Evolutionary conservation across 129 eudicot genomes (phyloP).

Genomic region (Solidago caesia): DNA sequence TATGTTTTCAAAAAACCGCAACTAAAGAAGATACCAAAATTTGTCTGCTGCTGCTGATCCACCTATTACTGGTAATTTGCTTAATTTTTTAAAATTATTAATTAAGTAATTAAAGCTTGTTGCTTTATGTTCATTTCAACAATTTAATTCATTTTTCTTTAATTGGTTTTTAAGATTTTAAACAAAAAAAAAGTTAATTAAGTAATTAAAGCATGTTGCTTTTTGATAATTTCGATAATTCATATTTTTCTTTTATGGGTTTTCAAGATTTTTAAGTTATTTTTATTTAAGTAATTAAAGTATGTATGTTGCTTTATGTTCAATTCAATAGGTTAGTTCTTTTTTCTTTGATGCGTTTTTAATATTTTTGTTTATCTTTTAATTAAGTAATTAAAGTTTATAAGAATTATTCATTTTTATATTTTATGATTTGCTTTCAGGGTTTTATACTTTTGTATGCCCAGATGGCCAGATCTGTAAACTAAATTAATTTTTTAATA

Average conservation of each 20-base stretch:
- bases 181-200: too few species aligned
- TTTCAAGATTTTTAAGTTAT: neutral
- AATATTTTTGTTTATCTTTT: neutral
- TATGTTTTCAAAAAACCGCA: slow-evolving; percentile 1
- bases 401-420: too few species aligned
- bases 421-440: too few species aligned
- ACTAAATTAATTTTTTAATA: neutral
- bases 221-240: neutral
- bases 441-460: neutral
- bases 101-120: neutral
- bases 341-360: too few species aligned
- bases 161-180: too few species aligned
- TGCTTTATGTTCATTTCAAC: neutral
- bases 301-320: too few species aligned
- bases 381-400: neutral
- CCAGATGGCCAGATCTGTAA: neutral
- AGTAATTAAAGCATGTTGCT: neutral
- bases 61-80: slow-evolving; percentile 14
- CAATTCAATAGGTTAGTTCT: too few species aligned
- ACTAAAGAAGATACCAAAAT: slow-evolving; percentile 8
- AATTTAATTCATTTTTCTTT: neutral
- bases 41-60: slow-evolving; percentile 3
- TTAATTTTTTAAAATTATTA: neutral
- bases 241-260: too few species aligned
- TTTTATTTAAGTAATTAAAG: neutral